These are phyloP conservation scores for Amanita pseudoporphyria DNA, from an alignment of 768 basidiomycete genomes.

Conservation along the genomic window DNA sequence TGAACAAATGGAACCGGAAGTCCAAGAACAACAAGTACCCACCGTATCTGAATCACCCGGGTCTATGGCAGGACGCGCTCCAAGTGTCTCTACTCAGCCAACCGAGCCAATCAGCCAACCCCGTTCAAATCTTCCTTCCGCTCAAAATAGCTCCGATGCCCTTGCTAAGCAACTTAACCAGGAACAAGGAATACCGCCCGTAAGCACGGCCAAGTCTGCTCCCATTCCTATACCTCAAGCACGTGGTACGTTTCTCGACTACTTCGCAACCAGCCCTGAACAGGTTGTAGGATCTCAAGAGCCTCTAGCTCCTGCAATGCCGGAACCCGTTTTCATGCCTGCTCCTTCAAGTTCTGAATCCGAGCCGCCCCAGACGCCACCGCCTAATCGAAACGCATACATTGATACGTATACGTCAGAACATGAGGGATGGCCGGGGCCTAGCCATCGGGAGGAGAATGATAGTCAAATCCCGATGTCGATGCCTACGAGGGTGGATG, in stretches of 20 bases:
- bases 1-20: not conserved
- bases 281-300: not conserved
- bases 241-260: not conserved
- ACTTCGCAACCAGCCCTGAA: not conserved
- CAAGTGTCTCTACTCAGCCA: not conserved
- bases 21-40: too few relatives aligned
- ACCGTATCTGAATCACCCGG: too few relatives aligned
- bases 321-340: not conserved
- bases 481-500: not conserved
- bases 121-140: not conserved
- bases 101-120: not conserved
- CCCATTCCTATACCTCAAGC: slow-evolving; percentile 1
- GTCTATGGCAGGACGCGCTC: not conserved
- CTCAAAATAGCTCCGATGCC: not conserved
- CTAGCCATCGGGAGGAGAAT: not conserved
- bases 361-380: not conserved
- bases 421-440: not conserved
- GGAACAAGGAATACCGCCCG: not conserved
- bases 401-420: not conserved
- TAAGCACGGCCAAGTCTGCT: not conserved
- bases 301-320: not conserved
- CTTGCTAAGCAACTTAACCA: not conserved
- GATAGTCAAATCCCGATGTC: not conserved
- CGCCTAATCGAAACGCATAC: not conserved
- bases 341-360: not conserved